Evolutionary conservation across 345 rosid genomes (phyloP), one percentile per base, ranked within the genome.

Genomic region (Moricandia arvensis): DNA sequence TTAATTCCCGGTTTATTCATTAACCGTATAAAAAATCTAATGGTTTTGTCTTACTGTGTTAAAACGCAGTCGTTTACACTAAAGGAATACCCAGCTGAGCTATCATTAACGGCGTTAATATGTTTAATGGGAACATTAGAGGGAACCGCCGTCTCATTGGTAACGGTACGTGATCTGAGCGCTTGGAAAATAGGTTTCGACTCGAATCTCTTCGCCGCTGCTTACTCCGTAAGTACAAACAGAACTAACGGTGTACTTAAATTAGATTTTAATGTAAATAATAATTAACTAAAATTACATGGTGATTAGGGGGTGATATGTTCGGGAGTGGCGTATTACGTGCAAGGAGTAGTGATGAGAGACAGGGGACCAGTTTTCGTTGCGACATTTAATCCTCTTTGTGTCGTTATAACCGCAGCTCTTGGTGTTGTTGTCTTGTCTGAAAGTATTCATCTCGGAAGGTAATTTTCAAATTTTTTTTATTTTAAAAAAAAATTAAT

Each of bases 311-410:
- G 99, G 18, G 83, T 95, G 66, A 85, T 91, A 27, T 92, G 99
- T 84, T 95, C 99, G 58, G 97, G 97, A 63, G 66, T 87, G 6
- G 96, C 99, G 16, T 95, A 86, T 66, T 95, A 87, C 72, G 82
- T 89, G 49, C 99, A 95, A 88, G 96, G 87, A 15, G 69, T 89
- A 5, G 96, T 91, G 31, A 87, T 80, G 49, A 87, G 75, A 72
- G 84, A 86, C 68, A 72, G 87, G 72, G 99, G 99, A 49, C 97
- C 97, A 4, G 97, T 95, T 13, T 95, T 95, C 47, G 87, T 86
- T 8, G 89, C 99, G 33, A 76, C 97, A 35, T 95, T 90, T 71
- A 89, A 89, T 80, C 99, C 99, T 18, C 86, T 95, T 1, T 88
- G 97, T 81, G 92, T 89, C 86, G 87, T 95, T 74, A 88, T 89